Conservation (phyloP, 495 filamentous ascomycete species). For the Tuber brumale region DNA sequence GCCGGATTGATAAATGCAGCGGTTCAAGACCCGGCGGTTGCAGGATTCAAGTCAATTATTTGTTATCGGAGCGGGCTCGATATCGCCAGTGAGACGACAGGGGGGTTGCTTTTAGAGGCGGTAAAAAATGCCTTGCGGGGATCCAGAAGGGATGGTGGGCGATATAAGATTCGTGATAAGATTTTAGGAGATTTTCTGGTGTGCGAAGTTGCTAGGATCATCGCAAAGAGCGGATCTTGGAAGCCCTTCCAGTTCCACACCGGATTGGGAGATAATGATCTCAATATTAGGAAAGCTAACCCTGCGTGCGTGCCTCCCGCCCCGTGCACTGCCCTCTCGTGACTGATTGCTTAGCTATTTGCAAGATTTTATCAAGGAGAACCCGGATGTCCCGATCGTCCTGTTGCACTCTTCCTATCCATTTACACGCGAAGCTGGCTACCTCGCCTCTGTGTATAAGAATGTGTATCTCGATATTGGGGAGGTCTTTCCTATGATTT, state of each 20-base stretch:
- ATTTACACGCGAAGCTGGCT: conserved; percentile 74
- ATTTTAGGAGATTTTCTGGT: conserved; percentile 62
- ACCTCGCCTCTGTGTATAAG: conserved; percentile 69
- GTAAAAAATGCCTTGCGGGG: conserved; percentile 41
- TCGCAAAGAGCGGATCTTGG: conserved; percentile 44
- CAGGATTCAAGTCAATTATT: conserved; percentile 77
- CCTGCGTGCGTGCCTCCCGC: conserved; percentile 48
- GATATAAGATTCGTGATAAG: conserved; percentile 56
- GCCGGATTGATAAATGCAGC: conserved; percentile 48
- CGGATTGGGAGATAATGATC: conserved; percentile 78
- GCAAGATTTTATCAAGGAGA: conserved; percentile 64
- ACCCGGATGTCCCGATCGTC: conserved; percentile 65
- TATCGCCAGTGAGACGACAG: conserved; percentile 44
- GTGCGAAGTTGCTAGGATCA: conserved; percentile 49
- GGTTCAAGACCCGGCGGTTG: conserved; percentile 61
- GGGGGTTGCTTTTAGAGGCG: conserved; percentile 27
- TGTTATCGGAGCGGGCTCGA: conserved; percentile 77
- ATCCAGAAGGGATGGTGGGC: conserved; percentile 20
- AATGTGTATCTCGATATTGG: conserved; percentile 85
- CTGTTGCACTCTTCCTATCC: conserved; percentile 81
- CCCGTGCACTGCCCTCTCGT: neutral
- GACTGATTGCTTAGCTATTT: conserved; percentile 48
- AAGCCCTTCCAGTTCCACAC: conserved; percentile 87
- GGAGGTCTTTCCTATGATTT: conserved; percentile 77
- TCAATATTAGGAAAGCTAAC: conserved; percentile 61